Evolutionary conservation across 306 rosid species (phyloP), one percentile per base, ranked within the genome.

Genomic region (Castanea sativa): DNA sequence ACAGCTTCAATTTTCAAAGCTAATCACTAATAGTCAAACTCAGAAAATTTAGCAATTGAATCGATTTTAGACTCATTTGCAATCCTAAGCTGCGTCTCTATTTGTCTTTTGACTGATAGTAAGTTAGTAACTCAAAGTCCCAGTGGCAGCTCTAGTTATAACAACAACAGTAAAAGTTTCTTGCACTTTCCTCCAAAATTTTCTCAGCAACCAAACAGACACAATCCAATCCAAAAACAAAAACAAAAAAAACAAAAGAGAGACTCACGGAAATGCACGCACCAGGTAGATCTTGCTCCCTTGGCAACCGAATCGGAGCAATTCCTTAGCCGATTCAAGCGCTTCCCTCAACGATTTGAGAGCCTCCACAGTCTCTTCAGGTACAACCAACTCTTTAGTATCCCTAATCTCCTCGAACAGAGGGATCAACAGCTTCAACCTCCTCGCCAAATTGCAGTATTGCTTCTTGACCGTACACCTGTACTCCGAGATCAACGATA

Each of bases 261-360:
- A 38, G 67, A 71, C 14, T 45, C 80, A 30, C 4, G 51, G 84
- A 57, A 49, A 75, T 11, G 67, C 83, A 90, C 93, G 81, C 79
- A 95, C 99, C 98, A 92, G 83, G 84, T 89, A 93, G 85, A 95
- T 93, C 88, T 91, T 93, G 86, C 98, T 93, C 58, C 91, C 93
- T 49, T 95, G 92, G 73, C 89, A 83, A 0, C 94, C 99, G 77
- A 93, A 91, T 85, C 87, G 78, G 87, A 95, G 99, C 78, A 90
- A 73, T 35, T 90, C 91, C 79, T 43, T 89, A 0, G 98, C 93
- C 30, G 97, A 90, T 78, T 88, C 78, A 14, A 95, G 88, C 70
- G 96, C 88, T 52, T 82, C 83, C 71, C 78, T 90, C 75, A 95
- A 93, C 27, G 82, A 78, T n/a, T 83, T 33, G 71, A 95, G 59